Percentiles rank a stretch among this genome's conserved stretches.
phyloP scores from a whole-genome alignment of 768 basidiomycete genomes.

The Lactarius psammicola region DNA sequence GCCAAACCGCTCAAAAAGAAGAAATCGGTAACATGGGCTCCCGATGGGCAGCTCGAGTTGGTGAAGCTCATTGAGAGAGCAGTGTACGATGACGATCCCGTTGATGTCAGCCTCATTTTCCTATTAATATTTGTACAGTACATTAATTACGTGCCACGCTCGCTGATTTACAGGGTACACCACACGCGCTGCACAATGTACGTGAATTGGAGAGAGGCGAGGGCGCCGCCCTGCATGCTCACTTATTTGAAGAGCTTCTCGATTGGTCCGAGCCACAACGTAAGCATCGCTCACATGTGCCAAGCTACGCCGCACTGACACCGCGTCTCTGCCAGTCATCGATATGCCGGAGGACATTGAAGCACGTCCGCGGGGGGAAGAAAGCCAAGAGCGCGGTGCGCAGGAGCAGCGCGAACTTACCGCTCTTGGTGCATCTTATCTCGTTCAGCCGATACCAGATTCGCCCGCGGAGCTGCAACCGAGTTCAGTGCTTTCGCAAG shows the following conservation, averaged over 20 bases:
- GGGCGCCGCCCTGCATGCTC: constrained; percentile 79
- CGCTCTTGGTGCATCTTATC: constrained; percentile 72
- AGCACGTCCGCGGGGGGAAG: constrained; percentile 53
- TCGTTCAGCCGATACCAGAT: constrained; percentile 72
- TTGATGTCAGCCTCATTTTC: constrained; percentile 70
- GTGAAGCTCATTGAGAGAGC: constrained; percentile 82
- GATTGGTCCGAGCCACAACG: constrained; percentile 84
- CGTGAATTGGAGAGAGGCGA: constrained; percentile 88
- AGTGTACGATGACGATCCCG: constrained; percentile 84
- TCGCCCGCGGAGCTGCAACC: constrained; percentile 67
- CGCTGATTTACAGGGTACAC: constrained; percentile 58
- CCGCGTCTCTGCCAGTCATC: constrained; percentile 45
- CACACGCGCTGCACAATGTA: constrained; percentile 62
- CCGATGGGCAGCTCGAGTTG: constrained; percentile 69
- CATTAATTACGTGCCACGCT: constrained; percentile 48
- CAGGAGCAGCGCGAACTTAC: constrained; percentile 81
- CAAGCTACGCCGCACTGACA: constrained; percentile 26
- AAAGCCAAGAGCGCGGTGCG: constrained; percentile 63
- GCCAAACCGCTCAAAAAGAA: constrained; percentile 55
- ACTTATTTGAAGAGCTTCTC: constrained; percentile 79
- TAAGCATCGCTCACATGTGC: constrained; percentile 44
- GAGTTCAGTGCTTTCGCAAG: constrained; percentile 52
- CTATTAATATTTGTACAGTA: constrained; percentile 42
- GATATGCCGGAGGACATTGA: constrained; percentile 62
- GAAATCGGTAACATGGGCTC: constrained; percentile 78